Conservation (phyloP, 257 asterid species). For the Nicotiana tomentosiformis region DNA sequence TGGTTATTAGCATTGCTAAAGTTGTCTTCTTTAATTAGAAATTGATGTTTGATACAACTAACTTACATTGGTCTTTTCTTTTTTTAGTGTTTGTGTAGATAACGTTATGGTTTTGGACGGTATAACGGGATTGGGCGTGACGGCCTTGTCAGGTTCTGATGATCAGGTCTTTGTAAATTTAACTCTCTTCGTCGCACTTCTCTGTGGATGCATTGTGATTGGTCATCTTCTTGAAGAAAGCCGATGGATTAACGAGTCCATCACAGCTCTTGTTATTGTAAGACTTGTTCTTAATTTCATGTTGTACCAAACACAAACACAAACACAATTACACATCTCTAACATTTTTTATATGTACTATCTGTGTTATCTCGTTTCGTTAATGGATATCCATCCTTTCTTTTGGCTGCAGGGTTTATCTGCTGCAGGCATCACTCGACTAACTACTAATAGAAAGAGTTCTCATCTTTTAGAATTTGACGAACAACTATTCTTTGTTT, state of each 20-base stretch:
- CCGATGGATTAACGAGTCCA: slow-evolving; percentile 66
- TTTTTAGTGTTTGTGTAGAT: neutral
- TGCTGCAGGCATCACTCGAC: slow-evolving; percentile 35
- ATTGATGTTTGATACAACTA: too few relatives aligned
- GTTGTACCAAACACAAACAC: neutral
- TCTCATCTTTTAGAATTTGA: slow-evolving; percentile 50
- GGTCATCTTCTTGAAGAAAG: slow-evolving; percentile 50
- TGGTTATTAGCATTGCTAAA: too few relatives aligned
- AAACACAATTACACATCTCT: too few relatives aligned
- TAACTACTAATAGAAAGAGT: slow-evolving; percentile 41
- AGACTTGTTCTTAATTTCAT: slow-evolving; percentile 11
- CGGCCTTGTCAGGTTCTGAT: neutral
- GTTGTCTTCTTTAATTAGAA: too few relatives aligned
- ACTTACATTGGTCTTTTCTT: too few relatives aligned
- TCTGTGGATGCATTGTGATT: slow-evolving; percentile 50
- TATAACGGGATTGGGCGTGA: neutral
- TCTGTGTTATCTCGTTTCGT: neutral
- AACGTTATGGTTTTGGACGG: neutral
- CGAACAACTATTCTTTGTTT: slow-evolving; percentile 67
- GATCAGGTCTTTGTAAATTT: slow-evolving; percentile 24
- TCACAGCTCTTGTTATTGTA: slow-evolving; percentile 46
- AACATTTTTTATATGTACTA: too few relatives aligned
- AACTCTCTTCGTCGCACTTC: slow-evolving; percentile 47
- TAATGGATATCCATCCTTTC: neutral
- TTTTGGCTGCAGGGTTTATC: slow-evolving; percentile 49